These are phyloP conservation scores for Pyrrhoderma lamaoense DNA, from an alignment of 1,284 basidiomycete genomes.

Conservation along the genomic window DNA sequence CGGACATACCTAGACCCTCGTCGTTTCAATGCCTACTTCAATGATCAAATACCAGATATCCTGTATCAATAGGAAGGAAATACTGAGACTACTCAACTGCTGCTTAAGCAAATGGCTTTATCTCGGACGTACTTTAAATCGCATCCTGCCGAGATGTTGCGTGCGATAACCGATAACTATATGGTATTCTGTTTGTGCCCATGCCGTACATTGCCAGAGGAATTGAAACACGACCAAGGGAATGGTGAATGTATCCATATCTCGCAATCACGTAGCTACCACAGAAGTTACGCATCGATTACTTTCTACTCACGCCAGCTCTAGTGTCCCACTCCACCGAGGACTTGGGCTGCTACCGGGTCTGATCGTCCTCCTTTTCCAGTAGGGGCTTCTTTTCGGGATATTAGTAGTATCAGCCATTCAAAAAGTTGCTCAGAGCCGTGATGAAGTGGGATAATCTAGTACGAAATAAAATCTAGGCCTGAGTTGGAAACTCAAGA, in stretches of 20 bases:
- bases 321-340: conserved; percentile 6
- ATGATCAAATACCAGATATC: too few relatives aligned
- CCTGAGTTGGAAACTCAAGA: neutral
- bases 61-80: too few relatives aligned
- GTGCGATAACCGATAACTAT: conserved; percentile 9
- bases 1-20: too few relatives aligned
- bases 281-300: neutral
- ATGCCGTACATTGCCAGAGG: neutral
- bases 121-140: too few relatives aligned
- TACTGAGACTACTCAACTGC: too few relatives aligned
- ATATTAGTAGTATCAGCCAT: neutral
- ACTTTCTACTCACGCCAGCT: neutral
- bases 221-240: neutral
- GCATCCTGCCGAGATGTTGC: conserved; percentile 2
- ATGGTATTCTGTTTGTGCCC: neutral
- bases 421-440: neutral
- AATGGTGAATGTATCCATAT: neutral
- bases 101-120: too few relatives aligned
- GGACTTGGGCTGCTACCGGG: neutral
- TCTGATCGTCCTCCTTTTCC: neutral
- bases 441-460: neutral
- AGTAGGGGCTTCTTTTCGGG: neutral
- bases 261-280: neutral
- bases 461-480: neutral
- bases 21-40: too few relatives aligned